Base-by-base conservation (phyloP, 2,329 filamentous ascomycete species). In the Penicillium sp. region DNA sequence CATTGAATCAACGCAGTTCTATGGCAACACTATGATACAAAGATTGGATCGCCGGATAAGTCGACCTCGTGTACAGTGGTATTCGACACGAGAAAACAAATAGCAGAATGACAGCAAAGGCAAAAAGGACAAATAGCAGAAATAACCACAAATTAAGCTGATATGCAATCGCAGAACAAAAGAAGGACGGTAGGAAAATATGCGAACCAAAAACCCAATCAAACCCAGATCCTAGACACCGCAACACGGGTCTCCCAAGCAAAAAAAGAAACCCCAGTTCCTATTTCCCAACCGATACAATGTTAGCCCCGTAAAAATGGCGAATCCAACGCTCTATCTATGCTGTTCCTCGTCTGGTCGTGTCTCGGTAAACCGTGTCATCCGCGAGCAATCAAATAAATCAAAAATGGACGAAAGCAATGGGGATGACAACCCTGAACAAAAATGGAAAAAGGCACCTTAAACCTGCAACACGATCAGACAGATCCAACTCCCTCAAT, bases 311-410 rank as follows among this genome's bases (percentile, higher is more conserved):
- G 54, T 59, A 58, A 60, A 57, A 56, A 61, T 55, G 60, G 60
- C 54, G 43, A 50, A 43, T 59, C 56, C 58, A 51, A 51, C 60
- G 62, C 62, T 62, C 60, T 64, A 60, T 64, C 56, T 61, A 64
- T 62, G 62, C 60, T 64, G 58, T 62, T 67, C 62, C 59, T 67
- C 65, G 60, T 67, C 64, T 62, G 65, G 62, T 66, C 65, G 62
- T 65, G 64, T 66, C 65, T 65, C 62, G 63, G 59, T 62, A 66
- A 63, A 53, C 63, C 58, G 59, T 65, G 61, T 62, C 62, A 61
- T 62, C 62, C 65, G 57, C 62, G 57, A 51, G 54, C 53, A 60
- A 59, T 60, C 59, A 61, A 58, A 66, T 50, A 55, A 62, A 61
- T 23, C 26, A 53, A 31, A 53, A 53, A 47, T 8, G 14, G 43